Conservation (phyloP, 345 rosid species). For the Reutealis trisperma region DNA sequence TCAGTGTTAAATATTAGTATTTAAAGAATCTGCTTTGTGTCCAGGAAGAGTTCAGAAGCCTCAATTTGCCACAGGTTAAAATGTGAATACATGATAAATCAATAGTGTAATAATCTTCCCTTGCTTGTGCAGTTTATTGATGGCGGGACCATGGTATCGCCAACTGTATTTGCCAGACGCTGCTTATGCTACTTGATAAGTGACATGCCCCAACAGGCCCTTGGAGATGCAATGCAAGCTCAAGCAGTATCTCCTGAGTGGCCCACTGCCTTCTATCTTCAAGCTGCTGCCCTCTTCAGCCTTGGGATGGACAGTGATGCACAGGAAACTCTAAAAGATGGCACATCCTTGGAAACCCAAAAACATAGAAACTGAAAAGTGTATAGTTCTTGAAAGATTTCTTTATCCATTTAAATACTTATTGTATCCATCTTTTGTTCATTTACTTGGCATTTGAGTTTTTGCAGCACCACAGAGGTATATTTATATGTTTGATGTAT, state of each 20-base stretch:
- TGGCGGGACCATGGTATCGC: slow-evolving; percentile 77
- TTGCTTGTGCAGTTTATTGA: slow-evolving; percentile 56
- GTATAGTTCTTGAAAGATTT: slow-evolving; percentile 39
- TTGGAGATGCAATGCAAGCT: slow-evolving; percentile 90
- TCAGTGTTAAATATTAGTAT: background rate
- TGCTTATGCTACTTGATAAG: slow-evolving; percentile 78
- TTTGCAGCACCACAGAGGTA: background rate
- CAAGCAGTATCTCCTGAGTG: slow-evolving; percentile 79
- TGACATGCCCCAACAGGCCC: slow-evolving; percentile 75
- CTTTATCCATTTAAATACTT: slow-evolving; percentile 24
- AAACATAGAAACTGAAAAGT: slow-evolving; percentile 56
- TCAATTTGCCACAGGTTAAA: background rate
- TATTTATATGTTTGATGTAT: background rate
- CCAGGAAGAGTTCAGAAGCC: background rate
- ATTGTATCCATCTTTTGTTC: slow-evolving; percentile 30
- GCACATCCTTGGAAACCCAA: slow-evolving; percentile 71
- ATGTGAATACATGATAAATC: background rate
- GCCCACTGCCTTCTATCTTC: slow-evolving; percentile 81
- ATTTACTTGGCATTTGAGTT: slow-evolving; percentile 13
- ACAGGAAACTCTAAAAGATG: slow-evolving; percentile 76
- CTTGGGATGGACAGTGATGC: slow-evolving; percentile 90
- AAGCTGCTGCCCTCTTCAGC: slow-evolving; percentile 76
- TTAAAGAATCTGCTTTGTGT: background rate
- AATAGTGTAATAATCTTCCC: background rate
- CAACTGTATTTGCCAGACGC: slow-evolving; percentile 77